Conservation (phyloP, 352 stramenopile species). For the Globisporangium middletonii region DNA sequence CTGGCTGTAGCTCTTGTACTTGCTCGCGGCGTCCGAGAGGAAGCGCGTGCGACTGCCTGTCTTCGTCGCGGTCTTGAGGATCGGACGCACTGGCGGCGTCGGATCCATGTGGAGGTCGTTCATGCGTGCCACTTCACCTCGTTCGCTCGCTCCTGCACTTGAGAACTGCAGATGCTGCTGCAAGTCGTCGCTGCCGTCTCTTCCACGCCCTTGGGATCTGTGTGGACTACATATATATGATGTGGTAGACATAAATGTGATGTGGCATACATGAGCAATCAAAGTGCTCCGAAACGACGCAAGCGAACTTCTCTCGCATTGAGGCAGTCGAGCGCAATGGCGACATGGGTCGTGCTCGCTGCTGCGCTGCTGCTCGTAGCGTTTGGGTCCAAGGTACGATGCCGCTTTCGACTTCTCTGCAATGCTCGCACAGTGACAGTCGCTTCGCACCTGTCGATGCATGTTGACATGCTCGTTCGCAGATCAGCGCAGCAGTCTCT, state of each 20-base stretch:
- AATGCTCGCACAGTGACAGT: neutral
- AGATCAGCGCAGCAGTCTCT: conserved; percentile 7
- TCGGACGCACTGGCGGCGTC: conserved; percentile 31
- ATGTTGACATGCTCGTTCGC: neutral
- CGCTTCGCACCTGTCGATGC: neutral
- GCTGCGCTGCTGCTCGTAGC: conserved; percentile 1
- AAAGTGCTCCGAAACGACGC: conserved; percentile 2
- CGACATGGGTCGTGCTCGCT: conserved; percentile 1
- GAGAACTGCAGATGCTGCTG: too few relatives aligned
- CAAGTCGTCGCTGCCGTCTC: too few relatives aligned
- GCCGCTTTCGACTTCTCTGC: neutral
- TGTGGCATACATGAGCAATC: too few relatives aligned
- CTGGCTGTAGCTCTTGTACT: conserved; percentile 18
- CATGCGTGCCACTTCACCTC: too few relatives aligned
- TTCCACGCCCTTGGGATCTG: too few relatives aligned
- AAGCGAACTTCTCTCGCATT: neutral
- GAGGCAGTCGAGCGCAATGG: neutral
- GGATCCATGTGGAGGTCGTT: neutral
- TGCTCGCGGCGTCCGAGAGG: conserved; percentile 19
- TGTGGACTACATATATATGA: too few relatives aligned
- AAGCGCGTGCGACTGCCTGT: conserved; percentile 13
- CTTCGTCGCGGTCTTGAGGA: conserved; percentile 45
- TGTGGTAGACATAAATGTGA: too few relatives aligned
- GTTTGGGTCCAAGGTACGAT: conserved; percentile 8
- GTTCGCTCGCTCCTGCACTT: too few relatives aligned